Evolutionary conservation across 2,329 filamentous ascomycete genomes (phyloP).

Genomic region (Exophiala viscosa): DNA sequence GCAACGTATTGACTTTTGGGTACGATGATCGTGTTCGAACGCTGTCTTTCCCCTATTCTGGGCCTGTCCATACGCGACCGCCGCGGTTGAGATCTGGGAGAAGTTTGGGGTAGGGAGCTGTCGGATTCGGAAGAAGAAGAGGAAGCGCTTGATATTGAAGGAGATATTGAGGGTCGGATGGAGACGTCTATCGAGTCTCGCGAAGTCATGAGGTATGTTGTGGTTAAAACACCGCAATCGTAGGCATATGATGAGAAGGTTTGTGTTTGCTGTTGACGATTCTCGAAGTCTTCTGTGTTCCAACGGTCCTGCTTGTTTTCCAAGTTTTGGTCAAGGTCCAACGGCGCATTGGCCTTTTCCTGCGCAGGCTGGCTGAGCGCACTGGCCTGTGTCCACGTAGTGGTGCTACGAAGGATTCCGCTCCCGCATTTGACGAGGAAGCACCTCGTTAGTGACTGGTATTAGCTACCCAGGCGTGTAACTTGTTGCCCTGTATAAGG

Average conservation of each 20-base stretch:
- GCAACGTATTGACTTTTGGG: conserved; percentile 71
- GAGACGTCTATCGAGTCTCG: conserved; percentile 1
- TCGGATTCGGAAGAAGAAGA: conserved; percentile 49
- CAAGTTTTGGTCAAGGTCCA: conserved; percentile 15
- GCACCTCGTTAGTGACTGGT: conserved; percentile 4
- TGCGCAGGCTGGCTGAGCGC: conserved; percentile 4
- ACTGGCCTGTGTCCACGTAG: conserved; percentile 12
- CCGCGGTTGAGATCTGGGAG: conserved; percentile 51
- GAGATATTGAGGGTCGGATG: conserved; percentile 17
- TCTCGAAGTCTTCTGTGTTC: background rate
- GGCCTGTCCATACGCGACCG: conserved; percentile 56
- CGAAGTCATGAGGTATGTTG: conserved; percentile 15
- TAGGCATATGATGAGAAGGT: conserved; percentile 11
- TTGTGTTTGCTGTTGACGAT: conserved; percentile 10
- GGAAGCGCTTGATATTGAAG: conserved; percentile 24
- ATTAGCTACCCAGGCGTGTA: conserved; percentile 6
- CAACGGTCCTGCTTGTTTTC: conserved; percentile 10
- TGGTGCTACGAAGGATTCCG: background rate
- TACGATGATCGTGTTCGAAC: conserved; percentile 78
- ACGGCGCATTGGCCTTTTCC: conserved; percentile 17
- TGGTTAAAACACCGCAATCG: conserved; percentile 18
- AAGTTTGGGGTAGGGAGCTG: conserved; percentile 40
- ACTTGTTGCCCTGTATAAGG: background rate
- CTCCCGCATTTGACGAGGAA: conserved; percentile 11
- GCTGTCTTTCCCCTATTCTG: conserved; percentile 67